phyloP scores from a whole-genome alignment of 192 early-diverging fungal species.

The Borealophlyctis nickersoniae region DNA sequence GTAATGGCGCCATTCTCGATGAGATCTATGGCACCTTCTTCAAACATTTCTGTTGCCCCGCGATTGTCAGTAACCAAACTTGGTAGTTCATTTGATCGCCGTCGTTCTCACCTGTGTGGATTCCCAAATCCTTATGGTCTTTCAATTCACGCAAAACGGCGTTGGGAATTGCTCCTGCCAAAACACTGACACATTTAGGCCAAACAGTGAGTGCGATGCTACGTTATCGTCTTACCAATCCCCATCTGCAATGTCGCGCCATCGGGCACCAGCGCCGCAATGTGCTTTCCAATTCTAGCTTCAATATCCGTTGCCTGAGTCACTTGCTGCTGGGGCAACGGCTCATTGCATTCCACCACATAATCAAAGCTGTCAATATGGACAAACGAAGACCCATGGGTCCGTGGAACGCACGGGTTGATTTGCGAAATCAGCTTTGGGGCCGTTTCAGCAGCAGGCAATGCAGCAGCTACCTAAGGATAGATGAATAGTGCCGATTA shows the following conservation, averaged over 20 bases:
- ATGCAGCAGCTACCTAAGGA: conserved; percentile 28
- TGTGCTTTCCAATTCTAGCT: conserved; percentile 39
- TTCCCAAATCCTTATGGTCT: conserved; percentile 46
- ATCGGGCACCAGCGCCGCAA: conserved; percentile 44
- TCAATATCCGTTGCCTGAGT: conserved; percentile 29
- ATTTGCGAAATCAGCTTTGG: conserved; percentile 46
- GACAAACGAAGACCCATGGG: conserved; percentile 40
- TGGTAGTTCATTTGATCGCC: too few relatives aligned
- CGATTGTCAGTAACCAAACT: not conserved
- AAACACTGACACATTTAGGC: not conserved
- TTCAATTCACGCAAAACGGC: conserved; percentile 43
- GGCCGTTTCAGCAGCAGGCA: conserved; percentile 44
- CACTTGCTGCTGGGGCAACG: conserved; percentile 20
- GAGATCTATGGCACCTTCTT: conserved; percentile 45
- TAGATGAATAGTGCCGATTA: too few relatives aligned
- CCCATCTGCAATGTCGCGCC: conserved; percentile 54
- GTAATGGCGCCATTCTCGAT: conserved; percentile 43
- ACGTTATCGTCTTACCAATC: conserved; percentile 37
- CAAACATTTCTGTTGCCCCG: conserved; percentile 38
- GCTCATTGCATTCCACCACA: conserved; percentile 37
- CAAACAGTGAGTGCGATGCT: too few relatives aligned
- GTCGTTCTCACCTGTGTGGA: conserved; percentile 38
- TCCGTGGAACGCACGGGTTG: conserved; percentile 42
- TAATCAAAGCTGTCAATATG: conserved; percentile 45
- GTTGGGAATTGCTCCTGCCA: conserved; percentile 39